Conservation (phyloP, 139 green algal genomes). For the Coelastrella sp. region DNA sequence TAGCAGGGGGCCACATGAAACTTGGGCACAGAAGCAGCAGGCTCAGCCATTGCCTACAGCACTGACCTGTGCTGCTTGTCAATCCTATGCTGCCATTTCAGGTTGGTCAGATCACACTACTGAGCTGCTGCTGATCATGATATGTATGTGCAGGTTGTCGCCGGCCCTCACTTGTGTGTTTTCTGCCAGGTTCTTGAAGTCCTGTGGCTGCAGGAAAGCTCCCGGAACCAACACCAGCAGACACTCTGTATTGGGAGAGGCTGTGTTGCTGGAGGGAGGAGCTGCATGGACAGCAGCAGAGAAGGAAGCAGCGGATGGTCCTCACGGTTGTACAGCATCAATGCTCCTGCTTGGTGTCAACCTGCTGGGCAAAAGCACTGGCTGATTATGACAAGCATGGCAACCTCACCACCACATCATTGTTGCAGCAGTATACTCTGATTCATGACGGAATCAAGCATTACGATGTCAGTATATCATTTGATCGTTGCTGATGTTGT, state of each 20-base stretch:
- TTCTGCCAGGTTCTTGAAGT: constrained; percentile 26
- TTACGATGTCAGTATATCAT: background rate
- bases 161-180: constrained; percentile 9
- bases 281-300: background rate
- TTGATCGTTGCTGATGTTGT: background rate
- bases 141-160: background rate
- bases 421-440: no score
- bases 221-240: constrained; percentile 38
- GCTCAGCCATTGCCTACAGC: no score
- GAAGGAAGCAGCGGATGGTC: background rate
- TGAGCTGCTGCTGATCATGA: background rate
- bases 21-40: no score
- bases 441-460: no score
- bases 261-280: constrained; percentile 11
- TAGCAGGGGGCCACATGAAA: no score
- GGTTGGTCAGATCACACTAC: background rate
- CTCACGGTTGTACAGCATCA: background rate
- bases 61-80: no score
- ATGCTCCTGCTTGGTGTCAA: no score
- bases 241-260: constrained; percentile 19
- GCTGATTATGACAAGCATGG: no score
- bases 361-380: no score
- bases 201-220: background rate
- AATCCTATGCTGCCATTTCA: no score
- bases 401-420: no score